These are phyloP conservation scores for Plectosphaerella sp. DNA, from an alignment of 2,329 filamentous ascomycete genomes.

Conservation along the genomic window DNA sequence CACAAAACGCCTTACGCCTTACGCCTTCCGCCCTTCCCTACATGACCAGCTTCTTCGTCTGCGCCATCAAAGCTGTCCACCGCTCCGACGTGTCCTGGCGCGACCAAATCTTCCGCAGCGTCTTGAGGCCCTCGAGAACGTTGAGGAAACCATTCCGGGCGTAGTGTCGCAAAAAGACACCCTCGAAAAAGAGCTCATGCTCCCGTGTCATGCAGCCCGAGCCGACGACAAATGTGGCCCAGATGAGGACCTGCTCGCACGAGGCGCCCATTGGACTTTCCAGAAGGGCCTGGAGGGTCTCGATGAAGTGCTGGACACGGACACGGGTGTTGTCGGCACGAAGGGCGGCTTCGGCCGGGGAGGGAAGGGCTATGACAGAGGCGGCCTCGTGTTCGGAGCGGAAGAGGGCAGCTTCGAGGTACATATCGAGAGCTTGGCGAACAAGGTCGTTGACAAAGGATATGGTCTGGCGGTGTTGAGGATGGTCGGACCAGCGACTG, in stretches of 20 bases:
- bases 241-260: slow-evolving; percentile 17
- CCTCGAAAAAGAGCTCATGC: slow-evolving; percentile 18
- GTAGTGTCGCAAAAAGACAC: slow-evolving; percentile 11
- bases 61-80: background rate
- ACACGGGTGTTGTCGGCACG: slow-evolving; percentile 6
- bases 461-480: background rate
- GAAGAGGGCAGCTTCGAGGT: background rate
- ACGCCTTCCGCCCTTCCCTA: slow-evolving; percentile 12
- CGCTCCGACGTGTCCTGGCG: slow-evolving; percentile 3
- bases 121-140: slow-evolving; percentile 15
- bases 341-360: background rate
- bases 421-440: slow-evolving; percentile 9
- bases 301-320: slow-evolving; percentile 19
- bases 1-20: too few relatives aligned
- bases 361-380: background rate
- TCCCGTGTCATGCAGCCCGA: slow-evolving; percentile 18
- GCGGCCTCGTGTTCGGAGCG: background rate
- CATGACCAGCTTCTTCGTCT: background rate
- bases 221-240: slow-evolving; percentile 20
- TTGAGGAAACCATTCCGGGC: slow-evolving; percentile 18
- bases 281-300: slow-evolving; percentile 14
- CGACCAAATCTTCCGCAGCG: slow-evolving; percentile 16
- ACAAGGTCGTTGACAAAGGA: slow-evolving; percentile 8
- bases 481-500: background rate
- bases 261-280: slow-evolving; percentile 10